A percentile compares a stretch with the other conserved stretches of the same genome.
These are phyloP conservation scores for Globisporangium middletonii DNA, from an alignment of 352 stramenopile species.

Conservation along the genomic window DNA sequence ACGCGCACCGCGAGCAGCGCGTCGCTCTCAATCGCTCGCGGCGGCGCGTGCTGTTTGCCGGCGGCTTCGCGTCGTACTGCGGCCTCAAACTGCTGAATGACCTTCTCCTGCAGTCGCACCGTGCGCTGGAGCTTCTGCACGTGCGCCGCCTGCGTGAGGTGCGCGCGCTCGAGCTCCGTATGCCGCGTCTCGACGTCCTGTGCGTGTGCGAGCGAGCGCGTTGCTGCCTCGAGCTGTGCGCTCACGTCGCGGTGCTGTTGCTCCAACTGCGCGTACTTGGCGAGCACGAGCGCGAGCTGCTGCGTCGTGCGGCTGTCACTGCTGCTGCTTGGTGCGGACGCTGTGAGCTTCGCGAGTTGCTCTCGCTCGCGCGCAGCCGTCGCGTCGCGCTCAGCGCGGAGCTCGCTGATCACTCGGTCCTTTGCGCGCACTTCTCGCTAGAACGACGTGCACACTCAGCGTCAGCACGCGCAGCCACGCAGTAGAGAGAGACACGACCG, in stretches of 20 bases:
- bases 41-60: not conserved
- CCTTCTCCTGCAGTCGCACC: constrained; percentile 68
- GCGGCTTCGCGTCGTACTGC: constrained; percentile 36
- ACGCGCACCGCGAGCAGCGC: constrained; percentile 39
- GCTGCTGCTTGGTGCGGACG: constrained; percentile 2
- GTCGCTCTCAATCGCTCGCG: not conserved
- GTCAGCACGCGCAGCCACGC: not conserved
- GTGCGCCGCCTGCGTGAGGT: constrained; percentile 56
- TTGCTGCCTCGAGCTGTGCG: constrained; percentile 29
- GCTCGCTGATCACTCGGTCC: constrained; percentile 32
- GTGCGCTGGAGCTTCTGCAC: constrained; percentile 66
- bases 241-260: constrained; percentile 24
- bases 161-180: constrained; percentile 59
- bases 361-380: constrained; percentile 32
- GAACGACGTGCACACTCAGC: not conserved
- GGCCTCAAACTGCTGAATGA: constrained; percentile 76
- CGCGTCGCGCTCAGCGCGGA: constrained; percentile 24
- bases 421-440: constrained; percentile 47
- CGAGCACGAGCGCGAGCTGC: constrained; percentile 45
- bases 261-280: constrained; percentile 68
- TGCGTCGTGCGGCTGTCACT: constrained; percentile 22
- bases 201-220: constrained; percentile 20
- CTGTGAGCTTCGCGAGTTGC: constrained; percentile 28
- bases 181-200: constrained; percentile 43
- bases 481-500: not conserved